phyloP scores from a whole-genome alignment of 306 rosid genomes.

The Lathyrus aphaca region DNA sequence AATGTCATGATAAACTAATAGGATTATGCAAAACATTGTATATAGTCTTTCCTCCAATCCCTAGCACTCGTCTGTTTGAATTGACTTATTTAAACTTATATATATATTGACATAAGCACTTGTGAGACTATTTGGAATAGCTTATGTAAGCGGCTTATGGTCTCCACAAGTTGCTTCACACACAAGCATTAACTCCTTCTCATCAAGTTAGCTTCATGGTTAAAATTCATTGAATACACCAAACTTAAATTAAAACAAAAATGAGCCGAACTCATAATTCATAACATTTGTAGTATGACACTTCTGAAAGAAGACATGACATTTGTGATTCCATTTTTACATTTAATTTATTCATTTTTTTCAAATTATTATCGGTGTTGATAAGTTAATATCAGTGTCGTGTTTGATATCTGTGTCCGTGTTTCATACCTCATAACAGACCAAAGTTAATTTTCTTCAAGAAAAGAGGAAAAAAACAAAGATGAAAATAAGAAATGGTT shows the following conservation, averaged over 20 bases:
- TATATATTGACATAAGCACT: not conserved
- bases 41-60: not conserved
- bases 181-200: constrained; percentile 46
- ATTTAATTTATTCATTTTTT: too few relatives aligned
- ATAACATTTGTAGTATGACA: too few relatives aligned
- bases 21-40: constrained; percentile 8
- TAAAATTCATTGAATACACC: not conserved
- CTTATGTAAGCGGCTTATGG: not conserved
- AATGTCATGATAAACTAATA: not conserved
- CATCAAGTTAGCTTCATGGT: constrained; percentile 43
- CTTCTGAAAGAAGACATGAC: too few relatives aligned
- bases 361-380: too few relatives aligned
- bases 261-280: too few relatives aligned
- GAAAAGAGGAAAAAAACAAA: constrained; percentile 8
- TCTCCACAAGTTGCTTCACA: constrained; percentile 40
- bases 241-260: too few relatives aligned
- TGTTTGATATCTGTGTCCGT: too few relatives aligned
- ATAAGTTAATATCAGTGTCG: too few relatives aligned
- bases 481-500: not conserved
- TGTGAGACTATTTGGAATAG: not conserved
- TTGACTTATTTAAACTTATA: not conserved
- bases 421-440: too few relatives aligned
- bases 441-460: constrained; percentile 13
- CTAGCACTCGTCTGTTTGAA: not conserved
- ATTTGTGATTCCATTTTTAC: too few relatives aligned